phyloP scores from a whole-genome alignment of 306 rosid genomes.

The Hylodesmum podocarpum region DNA sequence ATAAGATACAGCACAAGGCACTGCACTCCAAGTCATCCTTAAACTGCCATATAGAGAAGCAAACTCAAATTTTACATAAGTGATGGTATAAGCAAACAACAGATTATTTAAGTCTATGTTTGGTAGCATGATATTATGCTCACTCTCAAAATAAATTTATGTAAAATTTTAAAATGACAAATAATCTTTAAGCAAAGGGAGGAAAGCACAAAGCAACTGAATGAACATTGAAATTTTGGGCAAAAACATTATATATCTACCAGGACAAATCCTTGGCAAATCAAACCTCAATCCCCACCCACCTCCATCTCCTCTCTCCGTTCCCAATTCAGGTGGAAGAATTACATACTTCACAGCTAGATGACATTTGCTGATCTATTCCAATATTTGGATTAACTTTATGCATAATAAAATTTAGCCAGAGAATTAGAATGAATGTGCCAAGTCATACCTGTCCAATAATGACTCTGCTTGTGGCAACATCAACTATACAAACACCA shows the following conservation, averaged over 20 bases:
- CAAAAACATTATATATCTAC: constrained; percentile 2
- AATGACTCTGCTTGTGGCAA: constrained; percentile 74
- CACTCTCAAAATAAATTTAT: neutral
- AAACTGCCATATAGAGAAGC: constrained; percentile 57
- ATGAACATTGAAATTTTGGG: constrained; percentile 12
- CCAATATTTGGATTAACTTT: neutral
- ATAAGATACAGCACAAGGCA: constrained; percentile 73
- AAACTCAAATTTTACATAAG: neutral
- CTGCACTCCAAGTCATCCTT: constrained; percentile 82
- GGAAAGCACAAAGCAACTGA: constrained; percentile 22
- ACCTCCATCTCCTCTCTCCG: constrained; percentile 1
- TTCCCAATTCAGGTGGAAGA: neutral
- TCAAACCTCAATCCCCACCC: neutral
- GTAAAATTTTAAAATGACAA: neutral
- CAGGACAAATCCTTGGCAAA: constrained; percentile 1
- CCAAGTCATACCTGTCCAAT: constrained; percentile 80
- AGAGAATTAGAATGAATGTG: constrained; percentile 6
- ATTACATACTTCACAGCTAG: neutral
- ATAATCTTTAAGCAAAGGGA: neutral
- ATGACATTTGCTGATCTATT: constrained; percentile 2
- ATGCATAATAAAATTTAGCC: constrained; percentile 1
- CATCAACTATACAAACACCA: constrained; percentile 86
- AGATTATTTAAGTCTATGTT: neutral
- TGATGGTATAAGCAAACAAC: constrained; percentile 17
- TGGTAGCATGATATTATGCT: neutral